Evolutionary conservation across 805 yeast genomes (phyloP), one percentile per base, ranked within the genome.

Genomic region (Wickerhamomyces sydowiorum): DNA sequence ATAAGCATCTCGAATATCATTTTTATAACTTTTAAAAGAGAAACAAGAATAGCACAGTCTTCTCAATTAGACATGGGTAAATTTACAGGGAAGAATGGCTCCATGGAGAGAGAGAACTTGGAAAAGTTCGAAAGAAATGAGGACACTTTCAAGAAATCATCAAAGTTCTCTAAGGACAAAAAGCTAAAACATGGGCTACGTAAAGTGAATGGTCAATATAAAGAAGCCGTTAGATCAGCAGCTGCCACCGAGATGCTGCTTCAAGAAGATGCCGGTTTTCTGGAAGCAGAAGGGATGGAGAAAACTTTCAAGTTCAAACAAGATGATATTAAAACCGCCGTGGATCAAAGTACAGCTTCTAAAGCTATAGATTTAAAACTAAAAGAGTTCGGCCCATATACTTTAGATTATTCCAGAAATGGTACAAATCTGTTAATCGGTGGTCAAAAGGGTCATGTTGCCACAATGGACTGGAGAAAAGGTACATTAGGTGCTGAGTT

Each of bases 281-380:
- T 93, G 47, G 99, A 93, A 62, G 88, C 96, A 6, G 99, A 93
- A 56, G 82, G 82, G n/a, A 81, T 91, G 90, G 99, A 93, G 65
- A 82, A 79, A 61, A 93, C 99, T 0, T 87, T 69, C 67, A 86
- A 85, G 62, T 86, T 86, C 51, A 76, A 72, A 27, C 99, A 93
- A 60, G 74, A 75, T 13, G 96, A 91, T 39, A 82, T 93, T 29
- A 74, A 67, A 21, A 73, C 75, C 24, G 80, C 76, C 12, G 96
- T 93, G 4, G 98, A 91, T 61, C 69, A 73, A 27, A 63, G 82
- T 3, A 87, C 96, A 0, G 77, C 82, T 14, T 76, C 74, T 48
- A 93, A 91, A 61, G 75, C 79, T 39, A 79, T 93, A 54, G 82
- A 85, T 45, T 70, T 93, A 44, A 75, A 76, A 22, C 68, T 93